Evolutionary conservation across 495 filamentous ascomycete species (phyloP).

Genomic region (Tuber magnatum): DNA sequence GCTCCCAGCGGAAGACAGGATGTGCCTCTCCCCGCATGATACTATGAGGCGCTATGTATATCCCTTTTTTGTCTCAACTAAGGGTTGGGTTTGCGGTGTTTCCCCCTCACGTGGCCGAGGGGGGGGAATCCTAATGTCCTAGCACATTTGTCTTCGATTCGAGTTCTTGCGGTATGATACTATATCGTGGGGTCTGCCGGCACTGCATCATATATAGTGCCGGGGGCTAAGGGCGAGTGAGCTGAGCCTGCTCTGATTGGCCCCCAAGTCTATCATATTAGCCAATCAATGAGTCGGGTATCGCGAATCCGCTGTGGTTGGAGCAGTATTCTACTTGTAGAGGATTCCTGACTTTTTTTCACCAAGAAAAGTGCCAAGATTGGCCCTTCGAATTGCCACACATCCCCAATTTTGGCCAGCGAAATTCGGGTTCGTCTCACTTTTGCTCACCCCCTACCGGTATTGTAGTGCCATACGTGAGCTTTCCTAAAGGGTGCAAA

Average conservation of each 20-base stretch:
- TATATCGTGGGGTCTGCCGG: too few species aligned
- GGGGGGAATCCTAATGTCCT: too few species aligned
- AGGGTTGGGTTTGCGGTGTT: not conserved
- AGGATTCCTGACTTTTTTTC: not conserved
- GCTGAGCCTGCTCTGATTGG: not conserved
- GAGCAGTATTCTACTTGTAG: too few species aligned
- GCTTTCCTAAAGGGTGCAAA: not conserved
- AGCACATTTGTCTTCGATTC: too few species aligned
- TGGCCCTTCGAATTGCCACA: not conserved
- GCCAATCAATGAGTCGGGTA: not conserved
- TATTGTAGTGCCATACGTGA: too few species aligned
- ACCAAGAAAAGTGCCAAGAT: not conserved
- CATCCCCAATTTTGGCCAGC: not conserved
- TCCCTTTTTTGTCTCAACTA: not conserved
- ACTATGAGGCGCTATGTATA: too few species aligned
- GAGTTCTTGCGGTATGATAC: too few species aligned
- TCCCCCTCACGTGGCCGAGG: too few species aligned
- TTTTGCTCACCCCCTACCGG: not conserved
- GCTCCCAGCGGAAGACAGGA: not conserved
- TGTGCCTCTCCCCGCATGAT: too few species aligned
- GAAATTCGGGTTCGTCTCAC: not conserved
- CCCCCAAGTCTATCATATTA: not conserved
- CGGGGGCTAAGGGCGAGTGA: not conserved
- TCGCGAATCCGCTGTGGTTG: not conserved
- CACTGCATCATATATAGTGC: too few species aligned